Base-by-base conservation (phyloP, 768 basidiomycete genomes). In the Termitomyces sp. region DNA sequence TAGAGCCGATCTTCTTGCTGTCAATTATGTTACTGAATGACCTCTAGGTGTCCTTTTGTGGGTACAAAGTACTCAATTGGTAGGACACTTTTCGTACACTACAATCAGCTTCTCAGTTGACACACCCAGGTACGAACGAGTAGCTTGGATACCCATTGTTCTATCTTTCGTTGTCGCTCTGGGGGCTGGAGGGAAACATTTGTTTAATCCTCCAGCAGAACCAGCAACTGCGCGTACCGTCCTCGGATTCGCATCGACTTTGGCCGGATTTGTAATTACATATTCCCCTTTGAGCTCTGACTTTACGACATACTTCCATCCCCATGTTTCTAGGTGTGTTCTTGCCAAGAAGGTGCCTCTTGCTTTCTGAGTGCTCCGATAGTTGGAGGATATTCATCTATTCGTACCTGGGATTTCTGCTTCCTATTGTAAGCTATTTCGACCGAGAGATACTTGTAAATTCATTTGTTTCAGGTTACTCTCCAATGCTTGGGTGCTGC, bases 81-180 rank as follows among this genome's bases (percentile, higher is more conserved):
- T 79, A 31, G 42, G 29, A 27, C 12, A 44, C 10, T 31, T 41
- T 22, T 2, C 14, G n/a, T 36, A 5, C 41, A 12, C 2, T 13
- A 10, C 6, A 16, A 22, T 14, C 16, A 50, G 31, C 9, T 22
- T 13, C 39, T 43, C 16, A n/a, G 26, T 24, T 31, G 6, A 41
- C 24, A 24, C 24, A n/a, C 14, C 2, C 43, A 79, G 77, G 76
- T 93, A 90, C 63, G 91, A 92, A 63, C 79, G 84, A 10, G 58
- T 88, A 2, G 75, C 86, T 1, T 92, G 91, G 90, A 76, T 92
- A 18, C 92, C 92, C 0, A 80, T 90, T 18, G 65, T 90, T n/a
- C 71, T 93, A 53, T 80, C 85, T 9, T 92, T 86, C 67, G 61
- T 91, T 32, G 79, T 93, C 53, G 83, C 82, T 9, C 71, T 88